Base-by-base conservation (phyloP, 116 monocot species). In the Trichopus zeylanicus region DNA sequence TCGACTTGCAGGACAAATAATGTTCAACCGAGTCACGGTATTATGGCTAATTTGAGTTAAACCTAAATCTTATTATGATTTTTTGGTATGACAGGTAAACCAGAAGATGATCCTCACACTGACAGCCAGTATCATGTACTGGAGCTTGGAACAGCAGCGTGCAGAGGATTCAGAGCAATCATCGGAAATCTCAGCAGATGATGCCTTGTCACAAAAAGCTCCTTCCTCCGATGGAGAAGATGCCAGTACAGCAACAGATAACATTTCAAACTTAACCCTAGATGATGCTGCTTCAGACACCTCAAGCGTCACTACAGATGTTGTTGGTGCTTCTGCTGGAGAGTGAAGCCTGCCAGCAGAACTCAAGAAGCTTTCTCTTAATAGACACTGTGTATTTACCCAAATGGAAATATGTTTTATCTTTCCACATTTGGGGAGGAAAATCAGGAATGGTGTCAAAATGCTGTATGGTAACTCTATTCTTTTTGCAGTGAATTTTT, bases 141-240 rank as follows among this genome's bases (percentile, higher is more conserved):
- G 11, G 72, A 76, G 61, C 35, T 29, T 38, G 38, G 31, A 59
- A 18, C 42, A 26, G n/a, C 37, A 38, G 34, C 21, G 33, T 1
- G 32, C 39, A 12, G 59, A 59, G 34, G 32, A 32, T 24, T 39
- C 39, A 26, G 59, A 59, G 13, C 38, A 34, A 19, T 59, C 59
- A 3, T 23, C 59, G 13, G 34, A 26, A 4, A 42, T 34, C 3
- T 37, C 59, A 0, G 59, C 13, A 20, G 59, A 59, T 21, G 59
- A 59, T 35, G 51, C 62, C 12, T 35, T 61, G 38, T 63, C 77
- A 31, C 66, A 53, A n/a, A 67, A 59, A 61, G 38, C 76, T 56
- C 59, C 75, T 11, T 68, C 68, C 25, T 60, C 67, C 3, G 61
- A 61, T 23, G 66, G 64, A 33, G 70, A 77, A 61, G 76, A 78